A percentile compares a stretch with the other conserved stretches of the same genome.
Conservation (phyloP, 2,329 filamentous ascomycete genomes). For the Parafenestella ontariensis region DNA sequence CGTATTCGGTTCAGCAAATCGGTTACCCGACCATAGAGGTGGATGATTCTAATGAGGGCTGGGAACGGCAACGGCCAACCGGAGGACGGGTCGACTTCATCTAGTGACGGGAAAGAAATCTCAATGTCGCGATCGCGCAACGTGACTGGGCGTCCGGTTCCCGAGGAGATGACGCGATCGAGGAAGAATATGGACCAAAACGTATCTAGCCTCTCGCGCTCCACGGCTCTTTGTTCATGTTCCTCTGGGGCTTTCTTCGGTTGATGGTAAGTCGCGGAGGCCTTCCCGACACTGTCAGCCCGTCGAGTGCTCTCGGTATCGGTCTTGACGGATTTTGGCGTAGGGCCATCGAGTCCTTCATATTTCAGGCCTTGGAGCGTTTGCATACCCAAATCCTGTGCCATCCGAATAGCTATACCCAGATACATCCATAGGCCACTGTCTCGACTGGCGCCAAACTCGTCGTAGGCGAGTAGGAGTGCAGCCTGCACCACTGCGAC, state of each 20-base stretch:
- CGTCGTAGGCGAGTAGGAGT: constrained; percentile 83
- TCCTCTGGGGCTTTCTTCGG: constrained; percentile 39
- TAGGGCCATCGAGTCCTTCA: constrained; percentile 62
- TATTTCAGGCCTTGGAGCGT: constrained; percentile 77
- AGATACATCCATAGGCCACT: constrained; percentile 95
- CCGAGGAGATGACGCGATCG: constrained; percentile 85
- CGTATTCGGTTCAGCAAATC: constrained; percentile 85
- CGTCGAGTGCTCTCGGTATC: constrained; percentile 32
- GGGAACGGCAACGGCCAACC: constrained; percentile 82
- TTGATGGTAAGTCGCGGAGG: constrained; percentile 60
- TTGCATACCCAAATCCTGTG: constrained; percentile 79
- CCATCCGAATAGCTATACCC: constrained; percentile 84
- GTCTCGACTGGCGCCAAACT: constrained; percentile 87
- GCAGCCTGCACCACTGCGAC: constrained; percentile 85
- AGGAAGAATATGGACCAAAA: constrained; percentile 92
- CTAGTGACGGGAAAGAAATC: constrained; percentile 69
- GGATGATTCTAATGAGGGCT: constrained; percentile 80
- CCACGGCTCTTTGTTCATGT: constrained; percentile 68
- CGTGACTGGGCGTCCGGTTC: constrained; percentile 83
- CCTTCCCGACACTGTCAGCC: constrained; percentile 61
- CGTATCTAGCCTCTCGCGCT: constrained; percentile 83
- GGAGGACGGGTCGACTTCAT: constrained; percentile 61
- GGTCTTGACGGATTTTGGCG: constrained; percentile 62
- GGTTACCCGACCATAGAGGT: constrained; percentile 83
- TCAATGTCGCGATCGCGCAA: constrained; percentile 86